Percentiles rank a stretch among this genome's conserved stretches.
These are phyloP conservation scores for Candida nonsorbophila DNA, from an alignment of 805 yeast species.

Conservation along the genomic window DNA sequence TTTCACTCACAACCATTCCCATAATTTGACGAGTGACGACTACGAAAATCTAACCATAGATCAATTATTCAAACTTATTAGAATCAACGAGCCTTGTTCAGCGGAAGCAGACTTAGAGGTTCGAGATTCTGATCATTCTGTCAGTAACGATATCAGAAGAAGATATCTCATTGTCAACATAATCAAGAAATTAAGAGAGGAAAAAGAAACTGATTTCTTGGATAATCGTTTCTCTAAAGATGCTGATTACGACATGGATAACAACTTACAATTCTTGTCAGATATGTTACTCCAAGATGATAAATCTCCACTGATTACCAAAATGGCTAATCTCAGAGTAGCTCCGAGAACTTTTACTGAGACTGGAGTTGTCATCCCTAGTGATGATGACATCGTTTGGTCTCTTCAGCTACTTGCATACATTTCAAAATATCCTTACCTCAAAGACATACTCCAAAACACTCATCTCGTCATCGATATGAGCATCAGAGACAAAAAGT, in stretches of 20 bases:
- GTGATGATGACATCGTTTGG: conserved; percentile 93
- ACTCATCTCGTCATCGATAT: conserved; percentile 72
- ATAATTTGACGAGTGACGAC: conserved; percentile 31
- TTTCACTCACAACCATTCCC: conserved; percentile 15
- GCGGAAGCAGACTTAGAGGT: no score
- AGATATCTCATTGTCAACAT: conserved; percentile 30
- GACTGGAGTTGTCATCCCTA: conserved; percentile 76
- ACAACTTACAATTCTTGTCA: conserved; percentile 32
- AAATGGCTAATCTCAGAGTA: conserved; percentile 20
- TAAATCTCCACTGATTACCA: conserved; percentile 11
- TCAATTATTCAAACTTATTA: conserved; percentile 33
- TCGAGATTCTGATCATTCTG: conserved; percentile 9
- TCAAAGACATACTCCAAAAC: conserved; percentile 68
- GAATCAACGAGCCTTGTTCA: conserved; percentile 14
- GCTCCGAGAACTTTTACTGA: conserved; percentile 37
- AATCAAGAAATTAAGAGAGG: conserved; percentile 31
- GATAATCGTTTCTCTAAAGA: conserved; percentile 26
- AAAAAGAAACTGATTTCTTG: conserved; percentile 28
- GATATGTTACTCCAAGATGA: conserved; percentile 35
- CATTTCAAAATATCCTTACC: conserved; percentile 81
- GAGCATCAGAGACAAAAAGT: conserved; percentile 38
- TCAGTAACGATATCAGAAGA: conserved; percentile 28
- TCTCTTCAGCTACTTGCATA: conserved; percentile 87
- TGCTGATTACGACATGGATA: conserved; percentile 38
- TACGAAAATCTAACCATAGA: conserved; percentile 31